Evolutionary conservation across 2,329 filamentous ascomycete species (phyloP).

Genomic region (Penicillium sp.): DNA sequence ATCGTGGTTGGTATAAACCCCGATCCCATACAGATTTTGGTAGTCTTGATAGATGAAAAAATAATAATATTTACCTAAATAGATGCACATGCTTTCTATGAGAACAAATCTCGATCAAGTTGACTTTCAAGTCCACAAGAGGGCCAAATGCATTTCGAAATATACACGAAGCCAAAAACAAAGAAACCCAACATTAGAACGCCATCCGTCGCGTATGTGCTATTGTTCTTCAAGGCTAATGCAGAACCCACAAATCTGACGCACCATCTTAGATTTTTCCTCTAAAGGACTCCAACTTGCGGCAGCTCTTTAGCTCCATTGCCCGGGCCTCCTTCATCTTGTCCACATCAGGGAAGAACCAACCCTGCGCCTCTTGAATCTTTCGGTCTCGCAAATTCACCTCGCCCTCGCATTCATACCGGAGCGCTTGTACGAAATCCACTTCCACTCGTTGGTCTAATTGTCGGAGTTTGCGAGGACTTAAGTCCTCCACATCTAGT

Average conservation of each 20-base stretch:
- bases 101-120: not conserved
- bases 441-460: conserved; percentile 78
- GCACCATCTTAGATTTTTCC: conserved; percentile 29
- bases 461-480: conserved; percentile 66
- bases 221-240: conserved; percentile 14
- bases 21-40: not conserved
- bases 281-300: conserved; percentile 55
- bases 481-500: conserved; percentile 70
- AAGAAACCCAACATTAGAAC: conserved; percentile 11
- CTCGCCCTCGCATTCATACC: conserved; percentile 74
- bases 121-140: not conserved
- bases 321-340: conserved; percentile 72
- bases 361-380: conserved; percentile 78
- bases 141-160: conserved; percentile 13
- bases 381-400: conserved; percentile 64
- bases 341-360: conserved; percentile 79
- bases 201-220: conserved; percentile 14
- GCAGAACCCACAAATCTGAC: conserved; percentile 6
- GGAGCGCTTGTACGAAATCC: conserved; percentile 67
- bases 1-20: not conserved
- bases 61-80: not conserved
- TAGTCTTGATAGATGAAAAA: not conserved
- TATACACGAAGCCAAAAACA: conserved; percentile 13
- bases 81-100: not conserved
- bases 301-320: conserved; percentile 63